Percentiles rank a stretch among this genome's conserved stretches.
These are phyloP conservation scores for Luvunga scandens DNA, from an alignment of 345 rosid genomes.

Conservation along the genomic window DNA sequence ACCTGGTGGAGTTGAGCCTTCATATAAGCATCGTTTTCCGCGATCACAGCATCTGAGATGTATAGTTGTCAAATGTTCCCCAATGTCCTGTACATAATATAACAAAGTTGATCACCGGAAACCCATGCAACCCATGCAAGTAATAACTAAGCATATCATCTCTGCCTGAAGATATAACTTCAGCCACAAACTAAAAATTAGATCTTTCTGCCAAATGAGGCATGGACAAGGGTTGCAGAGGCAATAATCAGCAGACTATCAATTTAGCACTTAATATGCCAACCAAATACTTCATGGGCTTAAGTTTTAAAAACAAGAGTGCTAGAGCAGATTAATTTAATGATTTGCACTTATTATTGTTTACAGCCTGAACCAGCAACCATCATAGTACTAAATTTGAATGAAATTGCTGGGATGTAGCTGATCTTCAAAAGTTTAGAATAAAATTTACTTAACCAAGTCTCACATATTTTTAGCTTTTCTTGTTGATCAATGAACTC, in stretches of 20 bases:
- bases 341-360: background rate
- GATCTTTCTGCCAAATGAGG: background rate
- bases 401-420: background rate
- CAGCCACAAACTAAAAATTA: background rate
- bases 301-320: background rate
- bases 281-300: background rate
- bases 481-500: background rate
- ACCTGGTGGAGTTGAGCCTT: conserved; percentile 81
- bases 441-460: background rate
- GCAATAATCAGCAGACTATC: background rate
- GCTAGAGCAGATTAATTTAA: background rate
- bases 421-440: background rate
- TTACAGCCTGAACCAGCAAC: background rate
- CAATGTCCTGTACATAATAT: conserved; percentile 56
- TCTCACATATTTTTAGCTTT: background rate
- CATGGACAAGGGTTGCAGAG: background rate
- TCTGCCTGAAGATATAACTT: background rate
- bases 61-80: conserved; percentile 76
- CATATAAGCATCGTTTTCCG: conserved; percentile 82
- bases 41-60: conserved; percentile 72
- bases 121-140: background rate
- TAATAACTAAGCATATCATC: background rate
- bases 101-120: background rate
- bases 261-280: background rate
- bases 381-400: background rate